Evolutionary conservation across 2,329 filamentous ascomycete species (phyloP), one percentile per base, ranked within the genome.

Genomic region (Aspergillaceae sp.): DNA sequence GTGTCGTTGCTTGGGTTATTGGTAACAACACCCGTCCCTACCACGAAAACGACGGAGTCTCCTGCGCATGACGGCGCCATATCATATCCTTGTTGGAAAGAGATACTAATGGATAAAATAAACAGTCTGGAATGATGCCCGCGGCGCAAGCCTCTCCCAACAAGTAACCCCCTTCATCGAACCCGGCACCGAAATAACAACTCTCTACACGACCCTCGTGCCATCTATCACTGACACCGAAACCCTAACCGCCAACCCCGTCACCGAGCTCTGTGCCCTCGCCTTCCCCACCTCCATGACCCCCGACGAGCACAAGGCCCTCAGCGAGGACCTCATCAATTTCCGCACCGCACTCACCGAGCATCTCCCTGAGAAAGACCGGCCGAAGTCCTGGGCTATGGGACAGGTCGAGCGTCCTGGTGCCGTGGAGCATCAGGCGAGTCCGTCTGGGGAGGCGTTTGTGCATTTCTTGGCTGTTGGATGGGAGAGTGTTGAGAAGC

Each of bases 401-500:
- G 67, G 64, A 2, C 62, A 66, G 48, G 53, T 69, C 6, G 64
- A 67, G 32, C 52, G 67, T 19, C 67, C 67, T 0, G 58, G 59
- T 26, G 54, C 44, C 46, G 47, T 65, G 35, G 35, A 54, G 29
- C 62, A 54, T 60, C 56, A 35, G 56, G 64, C 47, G 61, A 73
- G 70, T 54, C 59, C 50, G 34, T 68, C 62, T 10, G 67, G 66
- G 3, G 59, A 68, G 52, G 73, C 69, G 7, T 66, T 67, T 45
- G 58, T 70, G 46, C 68, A 69, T 53, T 53, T 73, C 3, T 48
- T 69, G n/a, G 64, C 66, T 11, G 61, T 77, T 45, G 77, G 76
- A 4, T 80, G 77, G 77, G 61, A 70, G 43, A 74, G 65, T 53
- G 63, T 74, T 19, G 71, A 76, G 33, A 64, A 63, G 41, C 77